A percentile compares a stretch with the other conserved stretches of the same genome.
Evolutionary conservation across 495 filamentous ascomycete genomes (phyloP).

Genomic region (Friedmanniomyces endolithicus): DNA sequence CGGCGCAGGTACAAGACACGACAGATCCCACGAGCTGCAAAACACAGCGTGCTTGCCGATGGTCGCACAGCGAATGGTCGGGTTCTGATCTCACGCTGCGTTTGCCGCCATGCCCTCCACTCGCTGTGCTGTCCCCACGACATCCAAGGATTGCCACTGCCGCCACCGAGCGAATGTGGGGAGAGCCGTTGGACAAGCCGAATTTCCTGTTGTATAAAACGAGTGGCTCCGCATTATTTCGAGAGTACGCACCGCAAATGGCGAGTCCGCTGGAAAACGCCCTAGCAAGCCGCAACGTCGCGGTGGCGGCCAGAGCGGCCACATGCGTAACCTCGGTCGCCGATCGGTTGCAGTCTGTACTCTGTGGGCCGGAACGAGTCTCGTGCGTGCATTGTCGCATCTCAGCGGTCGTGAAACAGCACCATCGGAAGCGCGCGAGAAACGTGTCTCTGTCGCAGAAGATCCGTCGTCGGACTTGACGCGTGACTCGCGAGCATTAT

Average conservation of each 20-base stretch:
- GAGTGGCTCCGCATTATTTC: too few species aligned
- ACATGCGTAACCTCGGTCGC: too few species aligned
- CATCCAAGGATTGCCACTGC: neutral
- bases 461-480: neutral
- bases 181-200: too few species aligned
- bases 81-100: neutral
- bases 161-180: neutral
- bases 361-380: neutral
- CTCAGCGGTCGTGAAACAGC: neutral
- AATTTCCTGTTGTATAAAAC: too few species aligned
- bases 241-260: too few species aligned
- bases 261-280: neutral
- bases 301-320: neutral
- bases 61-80: neutral
- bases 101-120: neutral
- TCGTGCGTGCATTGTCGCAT: neutral
- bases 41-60: neutral
- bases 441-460: neutral
- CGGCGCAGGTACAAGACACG: conserved; percentile 1
- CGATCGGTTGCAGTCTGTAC: neutral
- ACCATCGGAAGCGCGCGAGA: neutral
- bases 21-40: neutral
- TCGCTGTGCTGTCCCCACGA: neutral
- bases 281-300: neutral
- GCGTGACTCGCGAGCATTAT: neutral